Evolutionary conservation across 306 rosid genomes (phyloP).

Genomic region (Prinsepia uniflora): DNA sequence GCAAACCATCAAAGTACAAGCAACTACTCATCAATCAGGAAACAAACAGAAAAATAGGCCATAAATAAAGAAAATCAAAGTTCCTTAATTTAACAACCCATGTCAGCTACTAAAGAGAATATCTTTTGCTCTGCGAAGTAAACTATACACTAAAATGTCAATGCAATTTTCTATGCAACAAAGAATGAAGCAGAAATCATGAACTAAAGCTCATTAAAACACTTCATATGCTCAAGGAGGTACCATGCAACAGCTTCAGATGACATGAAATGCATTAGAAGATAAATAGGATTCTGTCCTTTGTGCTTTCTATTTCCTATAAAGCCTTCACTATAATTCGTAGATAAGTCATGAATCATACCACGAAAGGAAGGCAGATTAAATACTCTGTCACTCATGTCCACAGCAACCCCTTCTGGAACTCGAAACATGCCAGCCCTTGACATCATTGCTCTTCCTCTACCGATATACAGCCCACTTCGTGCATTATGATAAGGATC

Average conservation of each 20-base stretch:
- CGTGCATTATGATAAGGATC: constrained; percentile 74
- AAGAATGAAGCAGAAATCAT: background rate
- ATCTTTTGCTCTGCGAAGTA: background rate
- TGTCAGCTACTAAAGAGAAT: background rate
- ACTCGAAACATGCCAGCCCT: constrained; percentile 86
- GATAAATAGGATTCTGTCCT: background rate
- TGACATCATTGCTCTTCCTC: constrained; percentile 76
- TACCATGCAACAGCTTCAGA: constrained; percentile 10
- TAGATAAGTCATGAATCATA: constrained; percentile 38
- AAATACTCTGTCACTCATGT: constrained; percentile 71
- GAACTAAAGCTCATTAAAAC: background rate
- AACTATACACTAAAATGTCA: background rate
- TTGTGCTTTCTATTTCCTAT: background rate
- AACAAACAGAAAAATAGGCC: background rate
- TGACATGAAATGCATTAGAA: background rate
- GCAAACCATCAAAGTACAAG: background rate
- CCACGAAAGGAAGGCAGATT: constrained; percentile 79
- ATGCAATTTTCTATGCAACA: background rate
- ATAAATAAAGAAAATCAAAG: background rate
- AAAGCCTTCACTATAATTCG: background rate
- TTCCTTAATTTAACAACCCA: background rate
- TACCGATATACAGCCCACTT: constrained; percentile 78
- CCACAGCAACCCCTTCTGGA: constrained; percentile 76
- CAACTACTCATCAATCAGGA: background rate
- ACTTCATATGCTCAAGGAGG: background rate